Evolutionary conservation across 2,329 filamentous ascomycete genomes (phyloP), one percentile per base, ranked within the genome.

Genomic region (Alternaria sp.): DNA sequence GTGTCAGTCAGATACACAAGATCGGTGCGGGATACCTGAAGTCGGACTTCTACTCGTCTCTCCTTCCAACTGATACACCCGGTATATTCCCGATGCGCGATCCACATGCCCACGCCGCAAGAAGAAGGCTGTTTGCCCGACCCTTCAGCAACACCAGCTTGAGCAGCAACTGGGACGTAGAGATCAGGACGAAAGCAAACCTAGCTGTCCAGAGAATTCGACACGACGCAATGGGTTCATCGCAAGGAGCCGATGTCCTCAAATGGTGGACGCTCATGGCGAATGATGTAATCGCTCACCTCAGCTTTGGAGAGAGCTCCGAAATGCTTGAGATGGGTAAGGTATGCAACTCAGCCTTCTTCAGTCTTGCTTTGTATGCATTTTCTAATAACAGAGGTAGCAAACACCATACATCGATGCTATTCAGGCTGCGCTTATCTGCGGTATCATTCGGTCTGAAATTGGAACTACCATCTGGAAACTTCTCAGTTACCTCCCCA

Each of bases 1-100:
- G 66, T 20, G 69, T 71, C 15, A 63, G 66, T 23, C 67, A 74
- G 23, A 76, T 78, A 18, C 75, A 78, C 50, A 72, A 71, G 44
- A 76, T 81, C 6, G 81, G 81, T 2, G 77, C 78, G 23, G 78
- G 78, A 6, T 84, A 82, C 53, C 64, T 75, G 4, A 84, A 85
- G 63, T 77, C 73, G 2, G 64, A 73, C 4, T 84, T 79, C 76
- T 84, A 85, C 62, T 41, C 67, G 28, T 60, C 63, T 5, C 51
- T 75, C 4, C 15, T 41, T 1, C 37, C 37, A 18, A 18, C 37
- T 18, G 37, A 41, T 11, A 73, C 75, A 7, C 67, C 64, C 5
- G 75, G 71, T 8, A 66, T 82, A 10, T 83, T 83, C 59, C 73
- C 76, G 12, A 80, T 82, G 78, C 71, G 68, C 2, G 76, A 81